Percentiles rank a stretch among this genome's conserved stretches.
Conservation (phyloP, 192 early-diverging fungal species). For the Paraglomus occultum region DNA sequence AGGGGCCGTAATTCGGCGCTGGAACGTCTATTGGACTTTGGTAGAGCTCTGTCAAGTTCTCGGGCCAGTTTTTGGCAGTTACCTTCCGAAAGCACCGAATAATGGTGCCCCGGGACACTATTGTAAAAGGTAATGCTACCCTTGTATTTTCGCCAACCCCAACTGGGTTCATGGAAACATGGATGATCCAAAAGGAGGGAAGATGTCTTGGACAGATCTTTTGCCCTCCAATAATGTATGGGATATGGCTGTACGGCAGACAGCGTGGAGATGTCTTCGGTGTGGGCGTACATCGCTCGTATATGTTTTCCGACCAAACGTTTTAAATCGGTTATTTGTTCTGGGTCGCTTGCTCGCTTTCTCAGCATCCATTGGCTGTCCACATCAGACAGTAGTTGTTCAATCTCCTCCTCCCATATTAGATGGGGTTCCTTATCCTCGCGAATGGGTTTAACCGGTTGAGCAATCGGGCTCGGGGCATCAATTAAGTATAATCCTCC, state of each 20-base stretch:
- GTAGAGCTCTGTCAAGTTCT: conserved; percentile 3
- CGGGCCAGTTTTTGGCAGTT: not conserved
- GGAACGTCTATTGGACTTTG: not conserved
- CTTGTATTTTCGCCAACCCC: conserved; percentile 19
- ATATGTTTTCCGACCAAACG: not conserved
- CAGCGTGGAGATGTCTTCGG: not conserved
- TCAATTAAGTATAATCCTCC: conserved; percentile 27
- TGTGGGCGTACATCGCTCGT: conserved; percentile 13
- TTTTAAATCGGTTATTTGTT: not conserved
- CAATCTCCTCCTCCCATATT: conserved; percentile 18
- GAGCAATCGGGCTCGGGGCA: conserved; percentile 9
- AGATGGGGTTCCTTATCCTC: conserved; percentile 5
- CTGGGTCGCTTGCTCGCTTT: not conserved
- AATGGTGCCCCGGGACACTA: not conserved
- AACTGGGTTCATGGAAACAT: conserved; percentile 8
- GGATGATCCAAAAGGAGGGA: conserved; percentile 24
- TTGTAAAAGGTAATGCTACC: conserved; percentile 2
- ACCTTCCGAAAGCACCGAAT: conserved; percentile 1
- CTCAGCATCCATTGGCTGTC: conserved; percentile 27
- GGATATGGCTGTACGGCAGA: conserved; percentile 6
- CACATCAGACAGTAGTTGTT: conserved; percentile 19
- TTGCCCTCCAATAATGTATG: conserved; percentile 20
- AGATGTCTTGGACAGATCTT: conserved; percentile 20
- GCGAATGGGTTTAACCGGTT: not conserved
- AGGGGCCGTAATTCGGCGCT: conserved; percentile 16